Base-by-base conservation (phyloP, 805 yeast genomes). In the Suhomyces vadensis region DNA sequence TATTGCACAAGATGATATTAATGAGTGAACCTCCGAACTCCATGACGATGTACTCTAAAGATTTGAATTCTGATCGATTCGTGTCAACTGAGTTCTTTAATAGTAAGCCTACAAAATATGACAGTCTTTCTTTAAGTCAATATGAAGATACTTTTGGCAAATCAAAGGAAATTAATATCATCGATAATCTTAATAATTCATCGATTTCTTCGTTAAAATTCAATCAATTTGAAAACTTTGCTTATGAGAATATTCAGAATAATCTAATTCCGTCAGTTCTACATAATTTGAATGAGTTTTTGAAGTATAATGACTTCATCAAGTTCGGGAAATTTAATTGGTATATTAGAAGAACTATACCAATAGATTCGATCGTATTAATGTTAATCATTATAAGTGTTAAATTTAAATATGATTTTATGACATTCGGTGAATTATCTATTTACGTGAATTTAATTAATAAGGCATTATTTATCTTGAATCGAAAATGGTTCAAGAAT, bases 271-370 rank as follows among this genome's bases (percentile, higher is more conserved):
- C 85, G 1, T 73, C 82, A 1, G 68, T 81, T 8, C 54, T 81
- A 36, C 85, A 81, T 52, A 79, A 78, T 50, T 60, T 81, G 49
- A 76, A 77, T 51, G 79, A 78, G 46, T 81, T 80, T 53, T 60
- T 77, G 47, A 74, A 75, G 55, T 72, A 76, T 49, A 74, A 75
- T 44, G 77, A 78, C 49, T 77, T 76, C 51, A 71, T 74, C 44
- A 71, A 74, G 40, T 77, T 74, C 55, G 79, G 79, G 5, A 71
- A 74, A 44, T 81, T 67, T 57, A 81, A 80, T 51, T 81, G 85
- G 85, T 81, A 79, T 49, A 69, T 80, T 39, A 74, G 80, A 53
- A 67, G 82, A 36, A 77, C 79, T n/a, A 72, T 81, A 38, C 86
- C 86, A 2, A 65, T 80, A 41, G 84, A 81, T 58, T 78, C 82